Conservation (phyloP, 768 basidiomycete species). For the Russula sp. region DNA sequence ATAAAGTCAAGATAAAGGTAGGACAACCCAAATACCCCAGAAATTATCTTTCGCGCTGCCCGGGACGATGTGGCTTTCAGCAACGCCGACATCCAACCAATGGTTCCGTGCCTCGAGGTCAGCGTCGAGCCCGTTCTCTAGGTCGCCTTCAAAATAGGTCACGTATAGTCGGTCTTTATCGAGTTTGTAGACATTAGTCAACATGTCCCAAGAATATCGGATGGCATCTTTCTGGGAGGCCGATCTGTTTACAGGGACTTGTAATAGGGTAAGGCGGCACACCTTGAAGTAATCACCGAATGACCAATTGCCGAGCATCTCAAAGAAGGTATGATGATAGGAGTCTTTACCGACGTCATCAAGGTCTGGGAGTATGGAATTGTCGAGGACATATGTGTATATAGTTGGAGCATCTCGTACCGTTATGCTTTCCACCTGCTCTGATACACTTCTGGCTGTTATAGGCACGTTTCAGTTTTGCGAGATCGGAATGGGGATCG, state of each 20-base stretch:
- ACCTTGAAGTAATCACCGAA: slow-evolving; percentile 99
- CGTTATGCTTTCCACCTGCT: slow-evolving; percentile 98
- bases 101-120: slow-evolving; percentile 84
- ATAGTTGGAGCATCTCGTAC: slow-evolving; percentile 40
- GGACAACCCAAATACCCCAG: slow-evolving; percentile 67
- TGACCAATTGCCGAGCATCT: slow-evolving; percentile 99
- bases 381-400: slow-evolving; percentile 12
- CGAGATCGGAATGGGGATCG: slow-evolving; percentile 89
- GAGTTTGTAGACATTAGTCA: slow-evolving; percentile 85
- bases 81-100: slow-evolving; percentile 87
- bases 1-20: slow-evolving; percentile 12
- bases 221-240: slow-evolving; percentile 82
- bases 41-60: slow-evolving; percentile 98
- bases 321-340: slow-evolving; percentile 97
- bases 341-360: slow-evolving; percentile 99
- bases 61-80: slow-evolving; percentile 87
- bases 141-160: slow-evolving; percentile 96
- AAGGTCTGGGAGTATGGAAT: slow-evolving; percentile 56
- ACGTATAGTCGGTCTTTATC: slow-evolving; percentile 92
- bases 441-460: slow-evolving; percentile 99
- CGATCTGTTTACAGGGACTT: slow-evolving; percentile 5
- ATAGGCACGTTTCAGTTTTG: slow-evolving; percentile 88
- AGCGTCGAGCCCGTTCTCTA: slow-evolving; percentile 76
- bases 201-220: slow-evolving; percentile 87
- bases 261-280: slow-evolving; percentile 17